Conservation (phyloP, 108 stramenopile species). For the Fragilaria radians region DNA sequence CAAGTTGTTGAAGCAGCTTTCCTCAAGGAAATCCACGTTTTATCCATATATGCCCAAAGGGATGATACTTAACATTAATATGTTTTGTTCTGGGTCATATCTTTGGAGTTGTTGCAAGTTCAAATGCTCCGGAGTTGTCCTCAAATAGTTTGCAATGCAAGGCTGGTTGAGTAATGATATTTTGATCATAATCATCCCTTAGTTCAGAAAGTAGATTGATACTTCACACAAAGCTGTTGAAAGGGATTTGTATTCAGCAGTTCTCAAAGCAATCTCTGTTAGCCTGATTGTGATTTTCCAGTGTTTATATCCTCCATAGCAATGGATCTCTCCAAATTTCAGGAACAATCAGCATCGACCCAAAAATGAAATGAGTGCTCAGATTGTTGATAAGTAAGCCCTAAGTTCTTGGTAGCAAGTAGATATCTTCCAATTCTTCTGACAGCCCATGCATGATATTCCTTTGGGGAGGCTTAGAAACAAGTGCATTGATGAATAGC, state of each 20-base stretch:
- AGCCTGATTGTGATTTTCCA: constrained; percentile 13
- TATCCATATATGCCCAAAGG: constrained; percentile 25
- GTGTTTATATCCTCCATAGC: constrained; percentile 5
- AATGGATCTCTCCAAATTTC: no score
- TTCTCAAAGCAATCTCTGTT: constrained; percentile 17
- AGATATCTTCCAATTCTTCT: constrained; percentile 21
- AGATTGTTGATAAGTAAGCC: neutral
- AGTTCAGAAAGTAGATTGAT: constrained; percentile 18
- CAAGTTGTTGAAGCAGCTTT: constrained; percentile 16
- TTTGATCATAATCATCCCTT: constrained; percentile 7
- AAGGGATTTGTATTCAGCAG: constrained; percentile 7
- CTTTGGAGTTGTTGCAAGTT: constrained; percentile 28
- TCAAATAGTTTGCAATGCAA: constrained; percentile 31
- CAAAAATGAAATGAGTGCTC: neutral
- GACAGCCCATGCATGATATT: constrained; percentile 24
- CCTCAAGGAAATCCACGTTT: constrained; percentile 21
- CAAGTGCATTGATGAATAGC: constrained; percentile 24
- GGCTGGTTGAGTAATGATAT: constrained; percentile 5
- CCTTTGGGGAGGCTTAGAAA: constrained; percentile 16
- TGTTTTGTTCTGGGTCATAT: constrained; percentile 33
- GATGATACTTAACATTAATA: constrained; percentile 27
- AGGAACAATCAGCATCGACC: no score
- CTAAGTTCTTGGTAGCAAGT: constrained; percentile 9
- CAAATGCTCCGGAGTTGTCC: constrained; percentile 27
- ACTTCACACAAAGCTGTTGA: constrained; percentile 12